Conservation (phyloP, 2,329 filamentous ascomycete genomes). For the Ceratocystis harringtonii region DNA sequence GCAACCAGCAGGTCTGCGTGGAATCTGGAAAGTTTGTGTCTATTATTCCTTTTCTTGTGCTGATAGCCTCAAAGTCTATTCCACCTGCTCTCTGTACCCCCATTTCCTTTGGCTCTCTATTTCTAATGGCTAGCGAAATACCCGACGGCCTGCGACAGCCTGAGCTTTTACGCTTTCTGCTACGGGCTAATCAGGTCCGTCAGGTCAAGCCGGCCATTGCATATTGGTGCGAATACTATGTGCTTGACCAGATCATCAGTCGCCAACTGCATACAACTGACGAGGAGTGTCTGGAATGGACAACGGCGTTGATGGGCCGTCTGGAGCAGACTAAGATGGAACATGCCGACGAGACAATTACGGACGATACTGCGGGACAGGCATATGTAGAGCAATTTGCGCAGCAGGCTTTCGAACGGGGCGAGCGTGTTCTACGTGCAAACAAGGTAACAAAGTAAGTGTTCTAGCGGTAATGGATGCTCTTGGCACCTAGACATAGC, state of each 20-base stretch:
- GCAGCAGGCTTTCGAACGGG: constrained; percentile 70
- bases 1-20: neutral
- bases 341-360: constrained; percentile 61
- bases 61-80: neutral
- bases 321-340: constrained; percentile 67
- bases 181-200: constrained; percentile 72
- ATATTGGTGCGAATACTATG: constrained; percentile 94
- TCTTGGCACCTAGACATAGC: neutral
- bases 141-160: constrained; percentile 61
- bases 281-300: constrained; percentile 66
- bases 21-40: neutral
- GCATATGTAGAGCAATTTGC: constrained; percentile 93
- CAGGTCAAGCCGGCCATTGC: constrained; percentile 71
- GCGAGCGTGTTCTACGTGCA: constrained; percentile 64
- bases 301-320: constrained; percentile 74
- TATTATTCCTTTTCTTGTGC: neutral
- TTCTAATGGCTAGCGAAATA: constrained; percentile 29
- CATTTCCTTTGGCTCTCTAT: neutral
- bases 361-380: constrained; percentile 72
- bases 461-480: too few species aligned
- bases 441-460: constrained; percentile 66
- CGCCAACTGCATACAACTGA: constrained; percentile 65
- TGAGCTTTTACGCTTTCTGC: constrained; percentile 71
- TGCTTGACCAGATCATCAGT: constrained; percentile 78
- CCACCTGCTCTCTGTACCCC: neutral